Evolutionary conservation across 2,329 filamentous ascomycete species (phyloP).

Genomic region (Fusarium odoratissimum): DNA sequence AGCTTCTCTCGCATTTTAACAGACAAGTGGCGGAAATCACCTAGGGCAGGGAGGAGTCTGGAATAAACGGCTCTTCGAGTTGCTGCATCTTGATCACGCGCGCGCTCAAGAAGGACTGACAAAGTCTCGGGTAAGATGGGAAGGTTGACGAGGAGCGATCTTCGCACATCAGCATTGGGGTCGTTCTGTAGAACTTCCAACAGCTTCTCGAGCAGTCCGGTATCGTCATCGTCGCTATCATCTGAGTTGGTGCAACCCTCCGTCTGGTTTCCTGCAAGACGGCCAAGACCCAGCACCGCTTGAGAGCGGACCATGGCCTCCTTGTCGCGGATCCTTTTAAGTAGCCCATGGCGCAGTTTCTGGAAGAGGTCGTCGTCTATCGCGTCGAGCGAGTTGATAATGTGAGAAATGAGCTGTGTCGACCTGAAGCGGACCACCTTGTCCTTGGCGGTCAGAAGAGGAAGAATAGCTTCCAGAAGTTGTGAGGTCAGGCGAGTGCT

Average conservation of each 20-base stretch:
- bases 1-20: conserved; percentile 96
- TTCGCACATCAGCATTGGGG: conserved; percentile 90
- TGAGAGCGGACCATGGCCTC: conserved; percentile 93
- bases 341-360: conserved; percentile 79
- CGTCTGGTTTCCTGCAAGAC: conserved; percentile 81
- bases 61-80: conserved; percentile 90
- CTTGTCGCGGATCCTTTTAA: conserved; percentile 92
- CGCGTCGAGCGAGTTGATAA: conserved; percentile 91
- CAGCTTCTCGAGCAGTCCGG: conserved; percentile 82
- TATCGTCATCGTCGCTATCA: conserved; percentile 74
- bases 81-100: conserved; percentile 85
- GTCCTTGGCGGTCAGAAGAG: conserved; percentile 86
- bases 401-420: conserved; percentile 89
- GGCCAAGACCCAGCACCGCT: conserved; percentile 88
- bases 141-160: conserved; percentile 89
- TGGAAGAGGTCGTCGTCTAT: conserved; percentile 94
- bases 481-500: conserved; percentile 81
- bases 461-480: conserved; percentile 78
- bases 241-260: conserved; percentile 78
- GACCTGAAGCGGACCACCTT: conserved; percentile 91
- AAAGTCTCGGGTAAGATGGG: conserved; percentile 85
- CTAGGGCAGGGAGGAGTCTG: conserved; percentile 84
- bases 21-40: conserved; percentile 93
- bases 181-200: conserved; percentile 93
- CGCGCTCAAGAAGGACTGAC: conserved; percentile 88